phyloP scores from a whole-genome alignment of 345 rosid genomes.

The Eucalyptus lansdowneana region DNA sequence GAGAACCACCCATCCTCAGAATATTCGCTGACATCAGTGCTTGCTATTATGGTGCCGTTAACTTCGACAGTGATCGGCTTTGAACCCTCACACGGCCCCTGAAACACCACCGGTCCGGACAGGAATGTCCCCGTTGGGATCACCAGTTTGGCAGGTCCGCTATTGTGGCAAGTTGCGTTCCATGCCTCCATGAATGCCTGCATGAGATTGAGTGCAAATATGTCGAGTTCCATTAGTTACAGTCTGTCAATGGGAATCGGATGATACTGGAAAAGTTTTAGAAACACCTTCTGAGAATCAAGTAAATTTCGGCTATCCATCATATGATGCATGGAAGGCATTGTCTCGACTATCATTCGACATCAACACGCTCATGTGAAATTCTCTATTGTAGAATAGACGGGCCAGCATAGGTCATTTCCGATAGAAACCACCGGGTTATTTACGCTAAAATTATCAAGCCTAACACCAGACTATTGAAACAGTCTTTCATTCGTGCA shows the following conservation, averaged over 20 bases:
- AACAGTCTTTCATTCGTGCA: not conserved
- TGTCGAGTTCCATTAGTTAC: not conserved
- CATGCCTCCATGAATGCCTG: slow-evolving; percentile 47
- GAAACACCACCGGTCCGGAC: slow-evolving; percentile 26
- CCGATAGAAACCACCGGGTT: not conserved
- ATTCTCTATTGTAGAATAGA: not conserved
- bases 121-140: slow-evolving; percentile 34
- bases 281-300: not conserved
- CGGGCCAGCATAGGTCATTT: not conserved
- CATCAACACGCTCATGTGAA: not conserved
- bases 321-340: not conserved
- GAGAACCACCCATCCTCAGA: slow-evolving; percentile 22
- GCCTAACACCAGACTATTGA: not conserved
- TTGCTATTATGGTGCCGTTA: slow-evolving; percentile 31
- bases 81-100: slow-evolving; percentile 43
- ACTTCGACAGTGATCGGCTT: slow-evolving; percentile 23
- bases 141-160: slow-evolving; percentile 27
- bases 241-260: not conserved
- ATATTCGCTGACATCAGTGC: slow-evolving; percentile 12
- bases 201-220: not conserved
- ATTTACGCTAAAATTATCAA: not conserved
- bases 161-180: slow-evolving; percentile 31
- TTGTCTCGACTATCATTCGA: not conserved
- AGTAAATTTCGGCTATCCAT: not conserved
- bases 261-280: not conserved